Evolutionary conservation across 2,329 filamentous ascomycete genomes (phyloP), one percentile per base, ranked within the genome.

Genomic region (Pyricularia sp.): DNA sequence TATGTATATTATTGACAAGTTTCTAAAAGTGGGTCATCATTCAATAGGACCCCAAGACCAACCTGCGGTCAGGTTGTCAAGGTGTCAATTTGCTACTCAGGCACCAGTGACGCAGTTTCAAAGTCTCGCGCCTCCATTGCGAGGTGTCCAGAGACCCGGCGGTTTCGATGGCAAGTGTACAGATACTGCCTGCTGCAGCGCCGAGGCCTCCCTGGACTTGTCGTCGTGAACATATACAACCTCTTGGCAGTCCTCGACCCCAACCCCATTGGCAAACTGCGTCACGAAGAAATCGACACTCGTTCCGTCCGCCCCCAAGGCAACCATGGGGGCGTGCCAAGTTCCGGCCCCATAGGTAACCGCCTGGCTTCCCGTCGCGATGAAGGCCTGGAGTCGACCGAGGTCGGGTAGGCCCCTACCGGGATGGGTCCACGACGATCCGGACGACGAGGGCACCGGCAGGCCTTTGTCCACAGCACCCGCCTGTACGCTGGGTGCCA

Each of bases 251-350:
- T 99, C 95, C 80, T 98, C 94, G 1, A 85, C 80, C 0, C 81
- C 86, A 14, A 95, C 90, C 2, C 92, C 93, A 78, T 96, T 98
- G 42, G 89, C 89, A 81, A 92, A 95, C 81, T 98, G 94, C 72
- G 92, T 86, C 1, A 98, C 94, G 5, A 97, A 86, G 78, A 97
- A 98, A 76, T 95, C 92, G 65, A 97, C 82, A 25, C 88, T 84
- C 30, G 81, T 80, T 1, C 80, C 83, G 2, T 74, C 69, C 2
- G 76, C 71, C 0, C 94, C 94, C 66, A 98, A 79, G 20, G 92
- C 93, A 17, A 93, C 91, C 94, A 99, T 98, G 0, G 95, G 95
- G 71, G 94, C 93, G 82, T 99, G 95, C 87, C 94, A 99, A 68
- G 93, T 97, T 5, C 93, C 95, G 1, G 92, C 89, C 1, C 87